Percentiles rank a stretch among this genome's conserved stretches.
Conservation (phyloP, 345 rosid species). For the Psidium guajava region DNA sequence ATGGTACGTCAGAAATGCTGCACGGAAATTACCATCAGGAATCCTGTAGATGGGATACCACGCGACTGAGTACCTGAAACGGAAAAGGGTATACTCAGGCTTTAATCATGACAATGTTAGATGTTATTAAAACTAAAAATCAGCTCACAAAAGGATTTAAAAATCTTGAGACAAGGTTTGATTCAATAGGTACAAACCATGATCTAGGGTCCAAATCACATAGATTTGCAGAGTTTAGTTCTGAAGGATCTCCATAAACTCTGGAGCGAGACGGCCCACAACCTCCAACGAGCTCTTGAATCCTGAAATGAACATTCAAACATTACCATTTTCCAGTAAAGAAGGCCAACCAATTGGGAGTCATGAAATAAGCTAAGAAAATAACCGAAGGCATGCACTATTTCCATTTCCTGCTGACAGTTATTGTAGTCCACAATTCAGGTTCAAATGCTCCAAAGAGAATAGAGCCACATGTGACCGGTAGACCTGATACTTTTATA, state of each 20-base stretch:
- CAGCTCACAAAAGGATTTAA: not conserved
- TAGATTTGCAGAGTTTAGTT: constrained; percentile 19
- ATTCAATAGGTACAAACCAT: constrained; percentile 25
- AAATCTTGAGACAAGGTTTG: not conserved
- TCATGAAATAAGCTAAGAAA: not conserved
- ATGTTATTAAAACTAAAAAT: not conserved
- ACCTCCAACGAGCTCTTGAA: constrained; percentile 30
- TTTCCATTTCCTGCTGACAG: not conserved
- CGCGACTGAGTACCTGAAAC: constrained; percentile 53
- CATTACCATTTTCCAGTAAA: not conserved
- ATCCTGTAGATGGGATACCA: constrained; percentile 64
- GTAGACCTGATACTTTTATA: not conserved
- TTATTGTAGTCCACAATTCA: not conserved
- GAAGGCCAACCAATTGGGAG: not conserved
- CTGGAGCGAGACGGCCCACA: constrained; percentile 13
- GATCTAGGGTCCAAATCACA: constrained; percentile 41
- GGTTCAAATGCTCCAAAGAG: not conserved
- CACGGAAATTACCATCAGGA: constrained; percentile 49
- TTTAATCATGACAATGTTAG: not conserved
- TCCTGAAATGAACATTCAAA: constrained; percentile 16
- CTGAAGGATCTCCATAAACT: constrained; percentile 32
- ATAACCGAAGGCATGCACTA: not conserved
- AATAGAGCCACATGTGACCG: not conserved
- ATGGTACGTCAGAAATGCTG: constrained; percentile 54
- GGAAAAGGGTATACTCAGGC: not conserved